Evolutionary conservation across 1,284 basidiomycete species (phyloP), one percentile per base, ranked within the genome.

Genomic region (Rhodotorula sp.): DNA sequence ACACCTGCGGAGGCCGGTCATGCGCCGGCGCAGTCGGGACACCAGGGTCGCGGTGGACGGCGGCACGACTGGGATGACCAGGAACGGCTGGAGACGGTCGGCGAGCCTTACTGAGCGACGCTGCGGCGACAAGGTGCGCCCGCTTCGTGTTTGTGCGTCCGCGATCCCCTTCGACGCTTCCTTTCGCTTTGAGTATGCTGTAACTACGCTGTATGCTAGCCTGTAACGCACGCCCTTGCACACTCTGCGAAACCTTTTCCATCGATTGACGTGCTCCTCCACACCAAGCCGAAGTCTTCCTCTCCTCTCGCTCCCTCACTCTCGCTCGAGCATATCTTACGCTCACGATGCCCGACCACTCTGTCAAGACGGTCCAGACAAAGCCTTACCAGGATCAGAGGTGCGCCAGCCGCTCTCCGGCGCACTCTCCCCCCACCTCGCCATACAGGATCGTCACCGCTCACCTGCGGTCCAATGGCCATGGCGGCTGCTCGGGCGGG

Each of bases 341-440:
- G 32, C 32, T 8, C 11, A 61, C 27, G 8, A 71, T 68, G 68
- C 6, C 59, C 4, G 49, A 65, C 46, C 65, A 67, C 68, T 30
- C 30, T 20, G 36, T 67, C 59, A 60, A 74, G 70, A 71, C 62
- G 20, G 59, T 80, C 36, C 39, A 65, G 36, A 92, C 91, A 1
- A 91, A 87, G 78, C 87, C 90, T 24, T 92, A 86, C 79, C 89
- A 91, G 24, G 91, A 92, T 78, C 93, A 95, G 83, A 94, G 94
- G 74, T 75, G 61, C 62, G 74, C 55, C 51, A 17, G 24, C 15
- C 32, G 20, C 17, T 27, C 56, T 13, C 52, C 2, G 32, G 34
- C 39, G 13, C 54, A 11, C 53, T 39, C 44, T 11, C 36, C 4
- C 54, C 15, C 39, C 27, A 11, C 24, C 20, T 48, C 10, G 17